These are phyloP conservation scores for Boletellus ananas DNA, from an alignment of 768 basidiomycete genomes.

Conservation along the genomic window DNA sequence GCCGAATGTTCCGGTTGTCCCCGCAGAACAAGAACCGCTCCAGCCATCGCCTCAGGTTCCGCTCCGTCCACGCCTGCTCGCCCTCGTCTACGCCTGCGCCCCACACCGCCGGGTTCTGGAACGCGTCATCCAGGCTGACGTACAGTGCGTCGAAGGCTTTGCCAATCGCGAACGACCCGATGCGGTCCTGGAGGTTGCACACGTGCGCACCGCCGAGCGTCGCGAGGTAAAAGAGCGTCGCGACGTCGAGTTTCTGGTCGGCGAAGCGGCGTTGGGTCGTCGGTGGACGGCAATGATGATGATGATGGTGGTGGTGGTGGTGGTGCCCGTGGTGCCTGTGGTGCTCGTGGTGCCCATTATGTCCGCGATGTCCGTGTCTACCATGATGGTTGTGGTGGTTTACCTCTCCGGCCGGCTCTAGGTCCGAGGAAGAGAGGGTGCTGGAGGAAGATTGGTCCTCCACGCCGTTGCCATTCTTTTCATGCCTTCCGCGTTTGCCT, in stretches of 20 bases:
- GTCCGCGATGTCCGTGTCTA: background rate
- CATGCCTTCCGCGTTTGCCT: background rate
- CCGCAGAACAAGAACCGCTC: slow-evolving; percentile 85
- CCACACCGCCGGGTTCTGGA: slow-evolving; percentile 57
- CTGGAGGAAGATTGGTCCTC: background rate
- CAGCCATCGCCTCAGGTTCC: slow-evolving; percentile 50
- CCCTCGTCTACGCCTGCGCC: slow-evolving; percentile 26
- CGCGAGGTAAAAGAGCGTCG: slow-evolving; percentile 80
- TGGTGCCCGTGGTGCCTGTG: too few species aligned
- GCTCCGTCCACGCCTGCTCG: slow-evolving; percentile 16
- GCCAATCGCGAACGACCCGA: slow-evolving; percentile 72
- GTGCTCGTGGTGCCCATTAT: too few species aligned
- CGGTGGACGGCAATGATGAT: background rate
- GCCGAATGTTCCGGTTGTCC: slow-evolving; percentile 76
- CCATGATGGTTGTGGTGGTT: background rate
- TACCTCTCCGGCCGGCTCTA: background rate
- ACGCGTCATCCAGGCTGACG: slow-evolving; percentile 49
- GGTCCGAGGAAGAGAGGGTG: background rate
- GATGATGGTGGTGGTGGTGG: background rate
- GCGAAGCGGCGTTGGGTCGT: slow-evolving; percentile 34
- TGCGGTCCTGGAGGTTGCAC: slow-evolving; percentile 57
- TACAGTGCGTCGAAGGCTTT: slow-evolving; percentile 89
- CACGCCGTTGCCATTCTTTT: background rate
- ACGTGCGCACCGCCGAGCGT: slow-evolving; percentile 87
- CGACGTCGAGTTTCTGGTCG: slow-evolving; percentile 58